A percentile compares a stretch with the other conserved stretches of the same genome.
These are phyloP conservation scores for Rhynchospora tenuis DNA, from an alignment of 176 grass and related monocot species.

Conservation along the genomic window DNA sequence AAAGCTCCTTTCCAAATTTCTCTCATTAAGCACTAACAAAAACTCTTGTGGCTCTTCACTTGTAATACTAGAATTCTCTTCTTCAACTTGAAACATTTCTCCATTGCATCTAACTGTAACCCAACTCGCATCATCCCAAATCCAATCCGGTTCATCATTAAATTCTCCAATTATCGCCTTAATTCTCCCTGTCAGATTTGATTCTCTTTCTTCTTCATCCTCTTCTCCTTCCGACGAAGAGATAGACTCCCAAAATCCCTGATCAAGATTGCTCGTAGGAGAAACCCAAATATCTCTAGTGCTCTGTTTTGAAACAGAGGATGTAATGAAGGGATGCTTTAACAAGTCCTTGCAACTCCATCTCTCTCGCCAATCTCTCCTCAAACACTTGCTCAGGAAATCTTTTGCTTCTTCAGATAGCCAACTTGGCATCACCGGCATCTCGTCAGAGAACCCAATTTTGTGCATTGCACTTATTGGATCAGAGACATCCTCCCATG, in stretches of 20 bases:
- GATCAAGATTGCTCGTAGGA: constrained; percentile 67
- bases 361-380: constrained; percentile 21
- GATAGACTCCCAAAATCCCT: constrained; percentile 41
- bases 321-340: constrained; percentile 53
- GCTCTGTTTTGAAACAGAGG: constrained; percentile 3
- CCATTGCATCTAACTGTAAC: constrained; percentile 20
- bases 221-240: constrained; percentile 23
- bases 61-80: background rate
- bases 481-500: constrained; percentile 36
- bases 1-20: background rate
- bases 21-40: background rate
- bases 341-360: constrained; percentile 42
- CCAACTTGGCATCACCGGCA: constrained; percentile 50
- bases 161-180: constrained; percentile 3
- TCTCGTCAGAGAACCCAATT: constrained; percentile 60
- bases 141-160: background rate
- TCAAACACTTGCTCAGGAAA: constrained; percentile 60
- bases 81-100: background rate
- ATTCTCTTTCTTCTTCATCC: background rate
- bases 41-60: background rate
- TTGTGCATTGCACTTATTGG: constrained; percentile 48
- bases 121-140: constrained; percentile 2
- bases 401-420: constrained; percentile 53
- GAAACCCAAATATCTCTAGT: constrained; percentile 34
- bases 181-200: constrained; percentile 7